A percentile compares a stretch with the other conserved stretches of the same genome.
These are phyloP conservation scores for Selaginella moellendorffii DNA, from an alignment of 75 land plant species.

Conservation along the genomic window DNA sequence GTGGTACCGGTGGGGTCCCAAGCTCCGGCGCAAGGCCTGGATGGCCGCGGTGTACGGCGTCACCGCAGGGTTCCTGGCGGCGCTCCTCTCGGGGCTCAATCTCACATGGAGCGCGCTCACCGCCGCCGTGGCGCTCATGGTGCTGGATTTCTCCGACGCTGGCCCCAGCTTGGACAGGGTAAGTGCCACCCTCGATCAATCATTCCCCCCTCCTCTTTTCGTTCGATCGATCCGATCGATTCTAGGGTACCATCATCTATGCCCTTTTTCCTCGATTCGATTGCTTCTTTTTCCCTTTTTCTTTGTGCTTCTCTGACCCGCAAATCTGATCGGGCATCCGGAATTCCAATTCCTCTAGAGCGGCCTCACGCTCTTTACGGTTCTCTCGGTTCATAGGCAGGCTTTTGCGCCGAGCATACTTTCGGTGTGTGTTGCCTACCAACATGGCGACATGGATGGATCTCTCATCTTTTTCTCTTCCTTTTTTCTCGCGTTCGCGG, in stretches of 20 bases:
- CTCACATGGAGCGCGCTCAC: slow-evolving; percentile 21
- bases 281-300: background rate
- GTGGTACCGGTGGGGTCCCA: background rate
- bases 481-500: background rate
- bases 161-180: slow-evolving; percentile 19
- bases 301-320: background rate
- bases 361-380: background rate
- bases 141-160: slow-evolving; percentile 24
- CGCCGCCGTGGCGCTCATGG: slow-evolving; percentile 18
- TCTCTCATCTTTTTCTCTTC: background rate
- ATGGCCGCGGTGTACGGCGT: slow-evolving; percentile 9
- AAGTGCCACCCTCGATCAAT: background rate
- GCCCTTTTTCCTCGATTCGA: background rate
- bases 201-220: too few species aligned
- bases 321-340: background rate
- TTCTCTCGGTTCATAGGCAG: too few species aligned
- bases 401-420: background rate
- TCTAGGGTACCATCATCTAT: too few species aligned
- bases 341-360: background rate
- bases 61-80: slow-evolving; percentile 10
- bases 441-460: background rate
- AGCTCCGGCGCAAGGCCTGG: background rate
- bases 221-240: too few species aligned
- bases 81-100: slow-evolving; percentile 14
- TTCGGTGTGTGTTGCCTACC: background rate